phyloP scores from a whole-genome alignment of 805 yeast genomes.

The Suhomyces sp. region DNA sequence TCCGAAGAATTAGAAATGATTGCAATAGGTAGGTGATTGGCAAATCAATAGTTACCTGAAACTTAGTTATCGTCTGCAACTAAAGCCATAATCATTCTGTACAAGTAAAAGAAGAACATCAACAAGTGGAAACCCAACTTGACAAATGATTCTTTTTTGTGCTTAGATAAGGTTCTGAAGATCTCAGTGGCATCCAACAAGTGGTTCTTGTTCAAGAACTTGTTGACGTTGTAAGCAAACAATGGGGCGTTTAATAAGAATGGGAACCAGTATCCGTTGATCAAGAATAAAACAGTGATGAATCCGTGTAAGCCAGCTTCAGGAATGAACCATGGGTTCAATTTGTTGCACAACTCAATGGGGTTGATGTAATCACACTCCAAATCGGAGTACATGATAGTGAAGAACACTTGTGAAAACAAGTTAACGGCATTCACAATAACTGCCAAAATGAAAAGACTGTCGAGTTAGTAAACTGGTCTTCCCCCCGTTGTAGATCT shows the following conservation, averaged over 20 bases:
- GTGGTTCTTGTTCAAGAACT: slow-evolving; percentile 75
- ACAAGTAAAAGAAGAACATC: slow-evolving; percentile 92
- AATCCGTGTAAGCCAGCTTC: slow-evolving; percentile 83
- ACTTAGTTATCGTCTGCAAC: slow-evolving; percentile 54
- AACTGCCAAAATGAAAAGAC: slow-evolving; percentile 74
- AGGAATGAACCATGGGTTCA: slow-evolving; percentile 85
- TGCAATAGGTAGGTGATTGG: background rate
- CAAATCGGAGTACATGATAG: slow-evolving; percentile 91
- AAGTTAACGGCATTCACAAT: slow-evolving; percentile 81
- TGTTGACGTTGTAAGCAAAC: slow-evolving; percentile 77
- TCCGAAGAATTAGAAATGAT: background rate
- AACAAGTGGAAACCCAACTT: slow-evolving; percentile 88
- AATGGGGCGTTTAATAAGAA: slow-evolving; percentile 81
- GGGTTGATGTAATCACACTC: slow-evolving; percentile 97
- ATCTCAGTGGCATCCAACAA: slow-evolving; percentile 95
- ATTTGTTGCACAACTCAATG: slow-evolving; percentile 88
- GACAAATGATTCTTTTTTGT: slow-evolving; percentile 87
- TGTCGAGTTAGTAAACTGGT: slow-evolving; percentile 11
- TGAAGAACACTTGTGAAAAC: slow-evolving; percentile 90
- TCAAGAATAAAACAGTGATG: slow-evolving; percentile 63
- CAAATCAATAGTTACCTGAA: background rate
- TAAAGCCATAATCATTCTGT: slow-evolving; percentile 92
- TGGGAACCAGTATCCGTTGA: slow-evolving; percentile 91
- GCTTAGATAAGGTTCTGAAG: slow-evolving; percentile 88
- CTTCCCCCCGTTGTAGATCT: background rate